phyloP scores from a whole-genome alignment of 2,329 filamentous ascomycete genomes.

The Botrytis tulipae region DNA sequence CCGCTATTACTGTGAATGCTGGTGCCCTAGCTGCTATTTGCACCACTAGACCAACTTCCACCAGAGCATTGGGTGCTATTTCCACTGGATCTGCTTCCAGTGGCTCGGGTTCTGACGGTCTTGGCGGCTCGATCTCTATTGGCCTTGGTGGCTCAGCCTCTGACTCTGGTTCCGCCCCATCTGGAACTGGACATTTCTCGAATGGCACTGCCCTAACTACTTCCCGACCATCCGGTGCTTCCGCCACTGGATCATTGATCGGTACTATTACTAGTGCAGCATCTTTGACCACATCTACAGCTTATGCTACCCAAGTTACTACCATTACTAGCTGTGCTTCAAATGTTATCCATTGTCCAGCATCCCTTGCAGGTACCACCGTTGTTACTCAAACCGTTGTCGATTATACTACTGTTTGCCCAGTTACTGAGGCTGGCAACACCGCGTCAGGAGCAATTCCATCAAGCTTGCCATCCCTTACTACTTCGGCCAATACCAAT shows the following conservation, averaged over 20 bases:
- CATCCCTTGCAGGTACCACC: slow-evolving; percentile 14
- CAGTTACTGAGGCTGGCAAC: slow-evolving; percentile 15
- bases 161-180: neutral
- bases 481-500: neutral
- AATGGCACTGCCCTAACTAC: neutral
- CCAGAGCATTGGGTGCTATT: neutral
- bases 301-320: slow-evolving; percentile 23
- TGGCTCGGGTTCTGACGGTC: neutral
- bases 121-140: neutral
- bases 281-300: slow-evolving; percentile 26
- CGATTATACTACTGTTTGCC: slow-evolving; percentile 28
- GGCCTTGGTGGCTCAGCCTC: neutral
- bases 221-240: neutral
- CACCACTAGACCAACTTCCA: neutral
- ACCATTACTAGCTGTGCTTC: slow-evolving; percentile 26
- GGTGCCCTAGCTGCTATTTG: neutral
- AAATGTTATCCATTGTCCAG: slow-evolving; percentile 27
- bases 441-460: neutral
- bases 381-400: slow-evolving; percentile 25
- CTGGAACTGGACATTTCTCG: neutral
- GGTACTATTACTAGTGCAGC: slow-evolving; percentile 23
- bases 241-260: neutral
- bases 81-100: neutral
- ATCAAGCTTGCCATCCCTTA: neutral
- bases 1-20: slow-evolving; percentile 25